A percentile compares a stretch with the other conserved stretches of the same genome.
Evolutionary conservation across 1,284 basidiomycete genomes (phyloP).

Genomic region (Microbotryomycetes sp.): DNA sequence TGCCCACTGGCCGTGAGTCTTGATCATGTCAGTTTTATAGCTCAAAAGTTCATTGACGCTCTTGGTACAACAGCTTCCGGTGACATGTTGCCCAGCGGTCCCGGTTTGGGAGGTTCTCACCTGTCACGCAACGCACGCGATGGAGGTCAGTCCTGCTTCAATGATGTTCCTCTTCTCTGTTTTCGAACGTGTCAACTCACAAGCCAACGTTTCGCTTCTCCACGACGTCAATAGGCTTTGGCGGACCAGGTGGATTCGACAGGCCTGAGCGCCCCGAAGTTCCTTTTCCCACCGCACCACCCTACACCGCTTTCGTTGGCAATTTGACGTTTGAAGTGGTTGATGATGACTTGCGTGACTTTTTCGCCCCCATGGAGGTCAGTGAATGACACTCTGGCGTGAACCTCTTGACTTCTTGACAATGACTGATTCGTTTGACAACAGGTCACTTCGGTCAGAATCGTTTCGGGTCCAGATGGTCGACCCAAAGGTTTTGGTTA

Average conservation of each 20-base stretch:
- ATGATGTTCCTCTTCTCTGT: slow-evolving; percentile 9
- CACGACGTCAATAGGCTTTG: slow-evolving; percentile 18
- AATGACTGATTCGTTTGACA: slow-evolving; percentile 38
- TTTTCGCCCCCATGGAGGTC: slow-evolving; percentile 58
- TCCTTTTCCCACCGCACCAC: slow-evolving; percentile 87
- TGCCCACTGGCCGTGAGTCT: slow-evolving; percentile 79
- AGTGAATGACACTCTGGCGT: slow-evolving; percentile 52
- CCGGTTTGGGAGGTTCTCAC: slow-evolving; percentile 29
- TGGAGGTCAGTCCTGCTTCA: slow-evolving; percentile 20
- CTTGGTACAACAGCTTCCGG: slow-evolving; percentile 39
- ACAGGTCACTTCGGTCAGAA: slow-evolving; percentile 76
- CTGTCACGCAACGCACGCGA: slow-evolving; percentile 35
- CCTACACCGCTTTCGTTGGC: slow-evolving; percentile 92
- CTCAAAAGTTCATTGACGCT: slow-evolving; percentile 27
- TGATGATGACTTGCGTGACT: slow-evolving; percentile 72
- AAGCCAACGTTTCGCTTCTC: slow-evolving; percentile 27
- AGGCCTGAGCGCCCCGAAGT: slow-evolving; percentile 74
- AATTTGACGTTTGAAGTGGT: slow-evolving; percentile 91
- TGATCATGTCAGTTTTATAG: slow-evolving; percentile 8
- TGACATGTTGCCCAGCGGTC: not conserved
- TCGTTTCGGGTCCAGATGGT: slow-evolving; percentile 78
- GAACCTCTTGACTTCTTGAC: slow-evolving; percentile 61
- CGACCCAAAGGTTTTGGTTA: slow-evolving; percentile 98
- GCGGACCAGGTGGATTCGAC: slow-evolving; percentile 11
- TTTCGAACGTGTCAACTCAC: not conserved